Evolutionary conservation across 129 eudicot species (phyloP), one percentile per base, ranked within the genome.

Genomic region (Cynara cardunculus): DNA sequence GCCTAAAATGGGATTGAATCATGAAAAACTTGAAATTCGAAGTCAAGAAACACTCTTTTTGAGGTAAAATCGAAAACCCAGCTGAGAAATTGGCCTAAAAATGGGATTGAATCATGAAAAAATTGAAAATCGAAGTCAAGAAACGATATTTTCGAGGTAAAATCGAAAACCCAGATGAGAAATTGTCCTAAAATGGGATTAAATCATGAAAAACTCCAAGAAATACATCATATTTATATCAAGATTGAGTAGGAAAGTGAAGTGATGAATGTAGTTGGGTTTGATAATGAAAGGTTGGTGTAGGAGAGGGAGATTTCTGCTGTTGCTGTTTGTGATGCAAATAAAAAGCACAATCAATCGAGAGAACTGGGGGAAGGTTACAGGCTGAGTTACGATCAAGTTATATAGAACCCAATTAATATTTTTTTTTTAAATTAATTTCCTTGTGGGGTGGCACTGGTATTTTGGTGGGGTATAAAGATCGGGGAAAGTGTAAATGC

Each of bases 351-450:
- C 32, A 64, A 39, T 71, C 7, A 67, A 79, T 83, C 41, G 81
- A 73, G 76, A 81, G 84, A 59, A 72, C n/a, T 14, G 82, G 88
- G 89, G 91, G 90, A 79, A 41, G 86, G 73, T 78, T 71, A 26
- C 3, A 77, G 82, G 37, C 27, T 77, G 82, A 77, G 86, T 83
- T 83, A 74, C 65, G 25, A 72, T 59, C 79, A 73, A 86, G 87
- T 85, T 94, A 87, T 84, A 91, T 94, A 91, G 95, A 77, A 71
- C 25, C 78, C 78, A 77, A 69, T 41, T 70, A 12, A 83, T 72
- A 87, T 72, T 64, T 24, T 76, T 25, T 64, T 28, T 76, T 19
- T 9, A 2, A 61, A n/a, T 62, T 31, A 32, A 30, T 35, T 8
- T 6, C 56, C 0, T 71, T 18, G 18, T 25, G 28, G 72, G 44